Evolutionary conservation across 2,329 filamentous ascomycete species (phyloP), one percentile per base, ranked within the genome.

Genomic region (Colletotrichum australisinense): DNA sequence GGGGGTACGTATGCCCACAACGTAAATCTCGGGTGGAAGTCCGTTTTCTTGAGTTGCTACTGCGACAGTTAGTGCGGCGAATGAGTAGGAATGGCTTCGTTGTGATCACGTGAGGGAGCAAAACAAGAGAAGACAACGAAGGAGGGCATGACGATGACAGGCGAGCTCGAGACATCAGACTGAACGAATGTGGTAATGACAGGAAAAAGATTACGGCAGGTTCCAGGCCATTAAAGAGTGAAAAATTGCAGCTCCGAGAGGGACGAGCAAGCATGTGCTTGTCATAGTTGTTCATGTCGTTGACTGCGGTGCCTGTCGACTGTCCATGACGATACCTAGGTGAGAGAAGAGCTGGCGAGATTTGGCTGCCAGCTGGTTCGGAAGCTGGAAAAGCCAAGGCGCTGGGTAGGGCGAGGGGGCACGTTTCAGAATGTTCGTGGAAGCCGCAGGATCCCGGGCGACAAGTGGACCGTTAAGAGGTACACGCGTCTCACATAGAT

Each of bases 401-500:
- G 42, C 32, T 70, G 49, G 53, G 42, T 52, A 67, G 42, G 62
- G 66, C 60, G 73, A 49, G 52, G 62, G 14, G 46, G 49, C 30
- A 30, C 30, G 62, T 75, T 75, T 75, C 73, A 75, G 71, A 69
- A 42, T 72, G 57, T 73, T 68, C 58, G 63, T 72, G 22, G 63
- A 72, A 74, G 60, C 71, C 46, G 32, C 67, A 70, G 14, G 55
- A 73, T 73, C 71, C 67, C 14, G 42, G 70, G 26, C 58, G n/a
- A 58, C 30, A 46, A 71, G 67, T 65, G 71, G 71, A 49, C 22
- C 62, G 67, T 66, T 62, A 71, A 49, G 28, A 62, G 38, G 71
- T 73, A 73, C 71, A 71, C 49, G 71, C 67, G 71, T 73, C 67
- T 73, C 67, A 71, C 46, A n/a, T 73, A 62, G 56, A 71, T 66